phyloP scores from a whole-genome alignment of 768 basidiomycete genomes.

The Leccinum obscurum region DNA sequence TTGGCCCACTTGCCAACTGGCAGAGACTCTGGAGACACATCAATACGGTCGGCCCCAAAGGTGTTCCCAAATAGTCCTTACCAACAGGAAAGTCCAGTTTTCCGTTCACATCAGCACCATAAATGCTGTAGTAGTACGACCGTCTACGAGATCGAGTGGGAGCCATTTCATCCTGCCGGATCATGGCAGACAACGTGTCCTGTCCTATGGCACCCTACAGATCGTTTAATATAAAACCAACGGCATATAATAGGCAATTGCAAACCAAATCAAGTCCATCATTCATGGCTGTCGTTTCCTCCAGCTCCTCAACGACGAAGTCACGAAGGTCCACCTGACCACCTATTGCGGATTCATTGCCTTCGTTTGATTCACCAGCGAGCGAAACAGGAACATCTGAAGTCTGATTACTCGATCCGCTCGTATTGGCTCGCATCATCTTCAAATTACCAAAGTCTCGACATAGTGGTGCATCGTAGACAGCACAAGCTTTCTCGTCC shows the following conservation, averaged over 20 bases:
- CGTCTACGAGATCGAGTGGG: conserved; percentile 60
- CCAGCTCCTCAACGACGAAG: conserved; percentile 17
- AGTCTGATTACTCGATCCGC: conserved; percentile 14
- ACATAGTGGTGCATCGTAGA: conserved; percentile 54
- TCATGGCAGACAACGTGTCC: conserved; percentile 71
- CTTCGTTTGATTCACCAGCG: conserved; percentile 13
- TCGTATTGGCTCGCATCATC: conserved; percentile 24
- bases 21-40: conserved; percentile 46
- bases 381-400: conserved; percentile 2
- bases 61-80: conserved; percentile 22
- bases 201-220: conserved; percentile 68
- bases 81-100: conserved; percentile 63
- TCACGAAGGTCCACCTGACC: conserved; percentile 19
- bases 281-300: conserved; percentile 8
- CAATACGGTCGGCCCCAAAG: not conserved
- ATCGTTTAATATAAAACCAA: conserved; percentile 9
- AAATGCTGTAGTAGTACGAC: conserved; percentile 46
- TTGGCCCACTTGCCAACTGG: conserved; percentile 64
- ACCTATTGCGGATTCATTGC: conserved; percentile 10
- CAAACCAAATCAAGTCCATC: conserved; percentile 31
- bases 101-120: conserved; percentile 40
- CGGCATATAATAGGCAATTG: not conserved
- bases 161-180: conserved; percentile 67
- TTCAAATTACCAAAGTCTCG: conserved; percentile 48
- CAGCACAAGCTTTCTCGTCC: conserved; percentile 43